Conservation (phyloP, 2,329 filamentous ascomycete genomes). For the Chrysoporthe puriensis region DNA sequence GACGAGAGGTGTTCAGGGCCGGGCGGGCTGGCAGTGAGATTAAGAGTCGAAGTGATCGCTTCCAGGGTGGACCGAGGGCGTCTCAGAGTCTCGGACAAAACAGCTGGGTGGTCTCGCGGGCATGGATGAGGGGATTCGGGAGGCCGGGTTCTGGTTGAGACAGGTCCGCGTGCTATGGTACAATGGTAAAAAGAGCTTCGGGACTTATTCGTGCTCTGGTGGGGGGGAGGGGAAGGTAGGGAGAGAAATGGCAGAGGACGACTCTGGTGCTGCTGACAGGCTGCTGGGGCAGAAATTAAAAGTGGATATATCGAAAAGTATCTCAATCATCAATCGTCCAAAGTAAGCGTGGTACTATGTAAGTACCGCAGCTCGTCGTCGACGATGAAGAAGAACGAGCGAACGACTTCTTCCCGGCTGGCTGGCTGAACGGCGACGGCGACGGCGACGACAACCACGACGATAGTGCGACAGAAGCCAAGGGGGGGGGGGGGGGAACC, state of each 20-base stretch:
- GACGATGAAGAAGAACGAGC: neutral
- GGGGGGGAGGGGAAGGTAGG: neutral
- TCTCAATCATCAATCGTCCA: neutral
- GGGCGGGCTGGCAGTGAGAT: neutral
- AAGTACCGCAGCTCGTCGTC: neutral
- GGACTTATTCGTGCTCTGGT: conserved; percentile 1
- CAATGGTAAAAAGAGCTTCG: neutral
- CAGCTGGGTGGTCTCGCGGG: conserved; percentile 19
- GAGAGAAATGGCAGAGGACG: neutral
- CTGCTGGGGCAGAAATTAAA: neutral
- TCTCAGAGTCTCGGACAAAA: conserved; percentile 28
- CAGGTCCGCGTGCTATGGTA: conserved; percentile 20
- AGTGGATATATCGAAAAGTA: neutral
- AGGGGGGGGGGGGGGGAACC: too few relatives aligned
- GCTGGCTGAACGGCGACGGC: neutral
- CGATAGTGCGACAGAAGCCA: neutral
- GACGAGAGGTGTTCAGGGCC: neutral
- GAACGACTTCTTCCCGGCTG: neutral
- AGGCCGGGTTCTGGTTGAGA: conserved; percentile 21
- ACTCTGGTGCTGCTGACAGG: neutral
- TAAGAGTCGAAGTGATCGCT: neutral
- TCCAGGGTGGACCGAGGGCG: neutral
- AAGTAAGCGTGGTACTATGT: neutral
- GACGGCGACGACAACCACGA: neutral
- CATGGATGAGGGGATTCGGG: conserved; percentile 15